Conservation (phyloP, 2,329 filamentous ascomycete species). For the Moelleriella libera region DNA sequence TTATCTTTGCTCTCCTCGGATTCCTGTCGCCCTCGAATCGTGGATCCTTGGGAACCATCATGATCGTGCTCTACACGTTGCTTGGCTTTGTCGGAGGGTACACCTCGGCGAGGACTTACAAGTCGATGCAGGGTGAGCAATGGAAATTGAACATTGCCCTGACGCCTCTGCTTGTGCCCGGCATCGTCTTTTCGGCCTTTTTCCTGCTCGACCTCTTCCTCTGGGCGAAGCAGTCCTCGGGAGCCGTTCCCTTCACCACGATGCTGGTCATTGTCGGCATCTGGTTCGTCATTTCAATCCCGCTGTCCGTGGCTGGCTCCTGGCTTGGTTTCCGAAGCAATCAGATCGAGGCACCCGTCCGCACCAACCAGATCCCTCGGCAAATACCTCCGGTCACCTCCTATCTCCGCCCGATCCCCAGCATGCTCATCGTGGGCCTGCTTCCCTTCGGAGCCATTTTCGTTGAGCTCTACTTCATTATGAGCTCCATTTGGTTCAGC, state of each 20-base stretch:
- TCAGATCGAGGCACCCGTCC: conserved; percentile 64
- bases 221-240: conserved; percentile 83
- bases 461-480: conserved; percentile 97
- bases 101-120: conserved; percentile 80
- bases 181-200: conserved; percentile 73
- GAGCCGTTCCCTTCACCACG: conserved; percentile 88
- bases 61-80: conserved; percentile 84
- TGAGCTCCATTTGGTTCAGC: conserved; percentile 97
- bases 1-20: conserved; percentile 82
- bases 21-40: conserved; percentile 94
- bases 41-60: conserved; percentile 83
- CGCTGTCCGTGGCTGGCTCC: conserved; percentile 76
- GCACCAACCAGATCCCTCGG: conserved; percentile 94
- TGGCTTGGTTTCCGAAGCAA: conserved; percentile 80
- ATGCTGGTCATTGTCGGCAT: conserved; percentile 90
- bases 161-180: conserved; percentile 76
- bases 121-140: conserved; percentile 77
- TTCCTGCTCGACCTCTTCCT: conserved; percentile 94
- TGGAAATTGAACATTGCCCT: conserved; percentile 91
- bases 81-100: conserved; percentile 91
- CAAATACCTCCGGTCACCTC: conserved; percentile 79
- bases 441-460: conserved; percentile 95
- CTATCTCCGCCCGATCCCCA: conserved; percentile 77
- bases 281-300: conserved; percentile 95
- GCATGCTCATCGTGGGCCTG: conserved; percentile 82